Evolutionary conservation across 1,139 yeast species (phyloP).

Genomic region (Groenewaldozyma sp.): DNA sequence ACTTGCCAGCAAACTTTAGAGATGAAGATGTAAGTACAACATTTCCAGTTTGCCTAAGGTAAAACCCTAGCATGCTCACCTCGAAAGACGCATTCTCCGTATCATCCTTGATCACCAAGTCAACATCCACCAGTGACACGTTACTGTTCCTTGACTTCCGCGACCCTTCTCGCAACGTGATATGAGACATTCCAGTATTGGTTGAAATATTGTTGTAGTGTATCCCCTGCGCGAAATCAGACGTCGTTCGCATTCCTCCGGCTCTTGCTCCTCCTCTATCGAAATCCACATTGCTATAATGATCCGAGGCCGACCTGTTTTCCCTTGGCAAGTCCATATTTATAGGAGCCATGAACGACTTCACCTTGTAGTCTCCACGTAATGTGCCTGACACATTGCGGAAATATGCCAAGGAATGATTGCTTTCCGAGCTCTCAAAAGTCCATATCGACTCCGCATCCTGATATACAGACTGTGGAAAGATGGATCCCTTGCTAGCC

Average conservation of each 20-base stretch:
- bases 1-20: conserved; percentile 61
- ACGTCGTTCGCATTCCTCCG: neutral
- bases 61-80: conserved; percentile 52
- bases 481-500: conserved; percentile 38
- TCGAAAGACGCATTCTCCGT: conserved; percentile 15
- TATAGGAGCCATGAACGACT: conserved; percentile 13
- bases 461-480: conserved; percentile 51
- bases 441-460: conserved; percentile 46
- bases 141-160: conserved; percentile 11
- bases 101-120: conserved; percentile 15
- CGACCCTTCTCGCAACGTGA: conserved; percentile 15
- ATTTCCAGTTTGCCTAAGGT: conserved; percentile 63
- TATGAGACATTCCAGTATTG: conserved; percentile 12
- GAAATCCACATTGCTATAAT: neutral
- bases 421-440: conserved; percentile 18
- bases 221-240: neutral
- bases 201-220: conserved; percentile 16
- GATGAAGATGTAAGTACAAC: conserved; percentile 55
- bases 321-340: conserved; percentile 15
- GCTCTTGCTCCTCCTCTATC: neutral
- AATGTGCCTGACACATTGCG: conserved; percentile 18
- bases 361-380: conserved; percentile 18
- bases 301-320: neutral
- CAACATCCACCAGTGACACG: conserved; percentile 17
- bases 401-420: conserved; percentile 14